phyloP scores from a whole-genome alignment of 2,329 filamentous ascomycete genomes.

The Raffaelea deltoideospora region DNA sequence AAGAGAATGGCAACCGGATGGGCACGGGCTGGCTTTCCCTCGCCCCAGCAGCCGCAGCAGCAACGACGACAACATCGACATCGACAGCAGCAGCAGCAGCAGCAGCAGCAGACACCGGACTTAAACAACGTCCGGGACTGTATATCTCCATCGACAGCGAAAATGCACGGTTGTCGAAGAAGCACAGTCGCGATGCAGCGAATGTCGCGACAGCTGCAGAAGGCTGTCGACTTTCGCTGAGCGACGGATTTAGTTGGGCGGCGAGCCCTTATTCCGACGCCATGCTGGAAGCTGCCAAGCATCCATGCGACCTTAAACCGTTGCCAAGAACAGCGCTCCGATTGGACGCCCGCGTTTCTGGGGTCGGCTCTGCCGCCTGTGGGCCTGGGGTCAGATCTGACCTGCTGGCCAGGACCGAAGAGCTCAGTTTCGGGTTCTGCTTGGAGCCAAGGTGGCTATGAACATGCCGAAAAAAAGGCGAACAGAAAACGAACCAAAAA shows the following conservation, averaged over 20 bases:
- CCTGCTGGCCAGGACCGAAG: conserved; percentile 23
- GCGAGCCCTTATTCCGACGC: conserved; percentile 35
- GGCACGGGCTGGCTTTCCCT: conserved; percentile 39
- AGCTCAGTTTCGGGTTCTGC: conserved; percentile 25
- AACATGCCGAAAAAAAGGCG: too few relatives aligned
- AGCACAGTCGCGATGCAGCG: too few relatives aligned
- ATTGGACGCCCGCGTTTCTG: conserved; percentile 30
- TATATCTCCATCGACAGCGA: too few relatives aligned
- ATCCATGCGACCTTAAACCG: conserved; percentile 46
- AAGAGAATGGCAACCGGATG: conserved; percentile 51
- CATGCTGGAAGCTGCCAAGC: conserved; percentile 40
- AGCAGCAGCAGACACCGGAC: neutral
- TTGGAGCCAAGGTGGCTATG: too few relatives aligned
- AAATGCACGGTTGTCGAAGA: too few relatives aligned
- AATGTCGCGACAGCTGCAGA: too few relatives aligned
- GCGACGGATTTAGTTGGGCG: conserved; percentile 33
- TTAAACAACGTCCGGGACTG: neutral
- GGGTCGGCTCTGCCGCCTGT: conserved; percentile 33
- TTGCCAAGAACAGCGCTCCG: conserved; percentile 24
- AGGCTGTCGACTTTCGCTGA: neutral
- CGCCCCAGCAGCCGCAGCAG: neutral
- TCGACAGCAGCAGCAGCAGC: neutral
- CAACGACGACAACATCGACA: neutral
- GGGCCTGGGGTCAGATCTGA: conserved; percentile 32
- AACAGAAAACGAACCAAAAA: too few relatives aligned